Conservation (phyloP, 805 yeast species). For the Henningerozyma blattae region DNA sequence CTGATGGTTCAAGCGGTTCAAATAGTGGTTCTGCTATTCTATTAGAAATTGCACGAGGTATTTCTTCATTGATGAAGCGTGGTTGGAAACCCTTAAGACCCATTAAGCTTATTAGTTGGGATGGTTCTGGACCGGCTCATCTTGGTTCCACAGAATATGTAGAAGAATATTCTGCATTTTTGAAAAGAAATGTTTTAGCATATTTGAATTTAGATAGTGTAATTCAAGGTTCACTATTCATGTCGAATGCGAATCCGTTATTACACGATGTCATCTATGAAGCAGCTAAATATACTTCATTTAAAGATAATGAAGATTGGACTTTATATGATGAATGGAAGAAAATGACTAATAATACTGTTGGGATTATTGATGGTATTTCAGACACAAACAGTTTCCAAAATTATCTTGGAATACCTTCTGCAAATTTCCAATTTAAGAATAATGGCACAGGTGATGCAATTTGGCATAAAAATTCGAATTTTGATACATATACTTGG, state of each 20-base stretch:
- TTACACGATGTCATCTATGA: slow-evolving; percentile 32
- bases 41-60: slow-evolving; percentile 41
- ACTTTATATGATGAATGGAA: slow-evolving; percentile 40
- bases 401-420: slow-evolving; percentile 55
- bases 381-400: slow-evolving; percentile 51
- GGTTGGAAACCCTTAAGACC: slow-evolving; percentile 70
- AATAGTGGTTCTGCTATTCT: slow-evolving; percentile 38
- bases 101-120: slow-evolving; percentile 66
- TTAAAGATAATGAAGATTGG: slow-evolving; percentile 26
- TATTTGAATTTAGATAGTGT: slow-evolving; percentile 37
- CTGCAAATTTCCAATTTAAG: slow-evolving; percentile 37
- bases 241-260: slow-evolving; percentile 44
- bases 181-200: slow-evolving; percentile 44
- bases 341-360: slow-evolving; percentile 24
- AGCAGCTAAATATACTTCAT: slow-evolving; percentile 37
- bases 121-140: slow-evolving; percentile 64
- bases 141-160: slow-evolving; percentile 74
- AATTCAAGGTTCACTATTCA: slow-evolving; percentile 38
- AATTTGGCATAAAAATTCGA: slow-evolving; percentile 45
- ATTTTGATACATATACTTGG: slow-evolving; percentile 49
- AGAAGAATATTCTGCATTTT: slow-evolving; percentile 38
- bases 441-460: slow-evolving; percentile 31
- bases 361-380: slow-evolving; percentile 35
- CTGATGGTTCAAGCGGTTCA: slow-evolving; percentile 41
- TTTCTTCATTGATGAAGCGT: slow-evolving; percentile 29